Evolutionary conservation across 2,329 filamentous ascomycete species (phyloP), one percentile per base, ranked within the genome.

Genomic region (Clonostachys rhizophaga): DNA sequence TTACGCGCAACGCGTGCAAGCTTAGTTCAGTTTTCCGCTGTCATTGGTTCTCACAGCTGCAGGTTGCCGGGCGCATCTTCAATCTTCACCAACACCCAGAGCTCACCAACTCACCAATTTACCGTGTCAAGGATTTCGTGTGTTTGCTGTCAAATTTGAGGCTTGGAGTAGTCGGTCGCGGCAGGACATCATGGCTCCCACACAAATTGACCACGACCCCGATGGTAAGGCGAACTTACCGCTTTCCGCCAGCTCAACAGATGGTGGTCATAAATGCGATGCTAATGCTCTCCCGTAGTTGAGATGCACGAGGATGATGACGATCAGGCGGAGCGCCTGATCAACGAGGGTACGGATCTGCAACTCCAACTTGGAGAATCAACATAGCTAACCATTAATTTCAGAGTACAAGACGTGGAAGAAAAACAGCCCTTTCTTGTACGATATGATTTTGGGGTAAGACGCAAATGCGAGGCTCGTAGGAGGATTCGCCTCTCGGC

Each of bases 331-430:
- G 87, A 95, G 69, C 91, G 95, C 70, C 77, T 95, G 51, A 91
- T 97, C 70, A 97, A 97, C 58, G 94, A 99, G 75, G 88, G 87
- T 87, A 72, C 44, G 54, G 17, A 9, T 13, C 40, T 17, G 11
- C n/a, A 42, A 24, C 13, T 30, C 3, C 24, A 13, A 6, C 6
- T 33, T 43, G 3, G 17, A 43, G 13, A 33, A 43, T 17, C 41
- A 18, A 12, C 36, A 8, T 18, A n/a, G 36, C 36, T 39, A n/a
- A 39, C 36, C 17, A 39, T 17, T 14, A 14, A 5, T 44, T 14
- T 10, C 58, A 91, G 94, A 99, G 67, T 99, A 99, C 81, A 99
- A 99, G 69, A 96, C 92, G 55, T 99, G 94, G 94, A 99, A 99
- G 79, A 99, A 99, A 77, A 99, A 99, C 70, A 90, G 89, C 54